Conservation (phyloP, 345 rosid genomes). For the Isatis tinctoria region DNA sequence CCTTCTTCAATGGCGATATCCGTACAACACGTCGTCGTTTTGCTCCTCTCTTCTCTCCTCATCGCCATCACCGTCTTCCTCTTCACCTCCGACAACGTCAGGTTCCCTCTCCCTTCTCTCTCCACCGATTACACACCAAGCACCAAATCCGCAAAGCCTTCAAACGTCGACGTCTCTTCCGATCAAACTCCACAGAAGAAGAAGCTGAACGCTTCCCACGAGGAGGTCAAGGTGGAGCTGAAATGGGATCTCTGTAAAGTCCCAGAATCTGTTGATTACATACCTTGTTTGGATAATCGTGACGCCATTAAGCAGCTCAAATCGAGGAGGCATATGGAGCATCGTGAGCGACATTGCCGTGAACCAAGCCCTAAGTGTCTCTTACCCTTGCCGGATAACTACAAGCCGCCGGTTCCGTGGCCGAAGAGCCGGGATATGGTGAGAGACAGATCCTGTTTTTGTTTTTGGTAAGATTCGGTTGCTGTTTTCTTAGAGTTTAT, state of each 20-base stretch:
- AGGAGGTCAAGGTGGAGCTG: not conserved
- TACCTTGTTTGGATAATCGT: constrained; percentile 82
- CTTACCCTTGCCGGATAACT: constrained; percentile 64
- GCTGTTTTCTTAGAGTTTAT: not conserved
- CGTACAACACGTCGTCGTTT: constrained; percentile 44
- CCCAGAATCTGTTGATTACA: constrained; percentile 51
- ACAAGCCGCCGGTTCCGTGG: constrained; percentile 70
- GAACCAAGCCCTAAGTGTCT: constrained; percentile 59
- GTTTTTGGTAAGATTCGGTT: constrained; percentile 47
- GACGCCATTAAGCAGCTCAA: constrained; percentile 54
- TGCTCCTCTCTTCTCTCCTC: constrained; percentile 42
- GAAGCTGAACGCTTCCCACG: constrained; percentile 9
- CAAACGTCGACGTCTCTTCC: constrained; percentile 19
- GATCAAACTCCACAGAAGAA: constrained; percentile 12
- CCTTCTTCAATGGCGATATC: constrained; percentile 46
- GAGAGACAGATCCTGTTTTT: constrained; percentile 54
- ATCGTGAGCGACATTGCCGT: constrained; percentile 89
- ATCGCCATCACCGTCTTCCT: constrained; percentile 39
- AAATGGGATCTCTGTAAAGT: constrained; percentile 59
- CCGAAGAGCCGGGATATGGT: constrained; percentile 99
- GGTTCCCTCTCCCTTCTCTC: constrained; percentile 34
- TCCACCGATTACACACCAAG: constrained; percentile 32
- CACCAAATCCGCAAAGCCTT: constrained; percentile 15
- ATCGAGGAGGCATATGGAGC: constrained; percentile 84
- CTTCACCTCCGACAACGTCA: constrained; percentile 28